Percentiles rank a stretch among this genome's conserved stretches.
Evolutionary conservation across 305 asterid genomes (phyloP).

Genomic region (Fraxinus xanthoxyloides): DNA sequence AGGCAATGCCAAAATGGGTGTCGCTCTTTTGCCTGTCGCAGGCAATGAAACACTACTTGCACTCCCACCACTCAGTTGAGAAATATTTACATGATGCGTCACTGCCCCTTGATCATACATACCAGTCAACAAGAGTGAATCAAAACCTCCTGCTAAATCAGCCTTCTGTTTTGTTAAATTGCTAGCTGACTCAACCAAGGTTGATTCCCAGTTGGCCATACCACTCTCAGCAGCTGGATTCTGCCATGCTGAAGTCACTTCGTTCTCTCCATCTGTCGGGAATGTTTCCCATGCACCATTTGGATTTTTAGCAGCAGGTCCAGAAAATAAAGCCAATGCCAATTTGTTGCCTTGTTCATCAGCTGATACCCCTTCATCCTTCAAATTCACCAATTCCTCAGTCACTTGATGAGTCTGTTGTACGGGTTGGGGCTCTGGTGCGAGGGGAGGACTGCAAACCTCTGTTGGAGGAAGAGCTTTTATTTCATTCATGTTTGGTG

Average conservation of each 20-base stretch:
- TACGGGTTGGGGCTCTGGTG: conserved; percentile 24
- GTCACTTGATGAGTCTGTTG: conserved; percentile 33
- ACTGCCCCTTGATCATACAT: conserved; percentile 72
- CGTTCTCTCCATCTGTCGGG: conserved; percentile 38
- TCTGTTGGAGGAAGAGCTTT: conserved; percentile 62
- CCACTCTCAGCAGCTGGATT: conserved; percentile 58
- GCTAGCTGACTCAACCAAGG: conserved; percentile 57
- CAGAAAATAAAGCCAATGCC: conserved; percentile 55
- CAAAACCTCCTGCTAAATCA: conserved; percentile 66
- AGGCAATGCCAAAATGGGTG: conserved; percentile 55
- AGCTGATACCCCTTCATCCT: conserved; percentile 46
- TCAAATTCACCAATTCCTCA: conserved; percentile 51
- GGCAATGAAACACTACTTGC: conserved; percentile 64
- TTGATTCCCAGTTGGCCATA: conserved; percentile 65
- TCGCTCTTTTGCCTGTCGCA: conserved; percentile 22
- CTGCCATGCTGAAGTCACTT: conserved; percentile 59
- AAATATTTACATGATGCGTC: conserved; percentile 42
- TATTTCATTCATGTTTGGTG: conserved; percentile 32
- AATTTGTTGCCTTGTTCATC: conserved; percentile 49
- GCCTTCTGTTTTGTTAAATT: conserved; percentile 54
- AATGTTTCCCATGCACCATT: conserved; percentile 48
- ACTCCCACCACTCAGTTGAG: conserved; percentile 54
- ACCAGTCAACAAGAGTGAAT: conserved; percentile 49
- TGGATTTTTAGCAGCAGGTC: conserved; percentile 22
- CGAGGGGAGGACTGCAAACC: conserved; percentile 24